Evolutionary conservation across 139 green algal genomes (phyloP).

Genomic region (Zygnema circumcarinatum): DNA sequence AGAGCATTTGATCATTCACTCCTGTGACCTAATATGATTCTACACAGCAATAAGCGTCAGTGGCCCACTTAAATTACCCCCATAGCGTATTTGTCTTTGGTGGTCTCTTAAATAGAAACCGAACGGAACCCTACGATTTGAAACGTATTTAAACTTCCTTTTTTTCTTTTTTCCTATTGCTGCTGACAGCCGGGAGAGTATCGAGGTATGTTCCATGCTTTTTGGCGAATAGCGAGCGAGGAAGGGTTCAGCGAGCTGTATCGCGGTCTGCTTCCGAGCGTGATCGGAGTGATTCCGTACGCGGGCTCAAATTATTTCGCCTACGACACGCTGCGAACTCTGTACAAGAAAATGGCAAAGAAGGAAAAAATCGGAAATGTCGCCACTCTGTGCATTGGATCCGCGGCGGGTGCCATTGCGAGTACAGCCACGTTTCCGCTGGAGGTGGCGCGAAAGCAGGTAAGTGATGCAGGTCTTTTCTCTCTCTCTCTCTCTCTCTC

Average conservation of each 20-base stretch:
- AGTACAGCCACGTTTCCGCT: slow-evolving; percentile 53
- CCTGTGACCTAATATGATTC: too few relatives aligned
- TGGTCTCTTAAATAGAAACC: too few relatives aligned
- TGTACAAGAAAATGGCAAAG: slow-evolving; percentile 45
- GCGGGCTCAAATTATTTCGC: slow-evolving; percentile 50
- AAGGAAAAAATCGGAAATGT: slow-evolving; percentile 50
- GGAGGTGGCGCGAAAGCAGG: slow-evolving; percentile 52
- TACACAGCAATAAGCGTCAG: too few relatives aligned
- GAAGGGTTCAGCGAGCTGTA: slow-evolving; percentile 33
- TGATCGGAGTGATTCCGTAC: slow-evolving; percentile 61
- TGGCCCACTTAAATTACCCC: too few relatives aligned
- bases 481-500: background rate
- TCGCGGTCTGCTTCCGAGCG: slow-evolving; percentile 20
- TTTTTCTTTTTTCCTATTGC: too few relatives aligned
- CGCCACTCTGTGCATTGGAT: slow-evolving; percentile 48
- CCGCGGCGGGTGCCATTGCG: slow-evolving; percentile 36
- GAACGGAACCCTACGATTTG: too few relatives aligned
- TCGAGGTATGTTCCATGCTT: slow-evolving; percentile 16
- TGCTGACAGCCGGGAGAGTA: slow-evolving; percentile 48
- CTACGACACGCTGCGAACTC: slow-evolving; percentile 51
- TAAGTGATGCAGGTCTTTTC: background rate
- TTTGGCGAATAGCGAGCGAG: background rate
- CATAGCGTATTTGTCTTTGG: too few relatives aligned
- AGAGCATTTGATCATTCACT: too few relatives aligned
- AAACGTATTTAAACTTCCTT: too few relatives aligned